Conservation (phyloP, 352 stramenopile species). For the Phytophthora pisi region DNA sequence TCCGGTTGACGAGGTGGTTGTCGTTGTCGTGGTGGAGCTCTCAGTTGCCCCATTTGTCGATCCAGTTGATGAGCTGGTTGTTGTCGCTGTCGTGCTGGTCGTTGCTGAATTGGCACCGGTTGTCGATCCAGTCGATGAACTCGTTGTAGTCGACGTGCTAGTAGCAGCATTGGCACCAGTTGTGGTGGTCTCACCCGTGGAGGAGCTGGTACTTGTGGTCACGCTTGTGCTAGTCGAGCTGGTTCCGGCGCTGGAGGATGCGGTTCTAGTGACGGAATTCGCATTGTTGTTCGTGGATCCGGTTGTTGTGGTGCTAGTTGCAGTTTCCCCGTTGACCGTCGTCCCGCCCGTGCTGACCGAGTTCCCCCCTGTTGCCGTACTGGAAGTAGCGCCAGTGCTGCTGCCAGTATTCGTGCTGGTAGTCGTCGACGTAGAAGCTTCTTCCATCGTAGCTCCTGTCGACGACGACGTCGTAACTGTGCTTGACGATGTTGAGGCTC, state of each 20-base stretch:
- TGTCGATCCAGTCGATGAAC: slow-evolving; percentile 5
- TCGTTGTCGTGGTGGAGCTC: slow-evolving; percentile 13
- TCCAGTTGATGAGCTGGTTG: slow-evolving; percentile 8
- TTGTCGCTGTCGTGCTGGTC: slow-evolving; percentile 9
- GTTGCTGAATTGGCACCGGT: background rate
- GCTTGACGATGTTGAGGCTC: slow-evolving; percentile 11
- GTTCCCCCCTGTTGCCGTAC: slow-evolving; percentile 12
- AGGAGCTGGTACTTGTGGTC: slow-evolving; percentile 10
- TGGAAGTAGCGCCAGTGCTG: background rate
- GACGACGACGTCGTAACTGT: slow-evolving; percentile 17
- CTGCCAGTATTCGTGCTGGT: slow-evolving; percentile 8
- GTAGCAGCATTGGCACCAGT: background rate
- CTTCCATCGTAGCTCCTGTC: slow-evolving; percentile 13
- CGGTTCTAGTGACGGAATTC: slow-evolving; percentile 3
- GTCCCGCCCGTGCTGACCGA: slow-evolving; percentile 13
- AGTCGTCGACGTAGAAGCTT: slow-evolving; percentile 11
- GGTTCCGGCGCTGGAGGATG: slow-evolving; percentile 6
- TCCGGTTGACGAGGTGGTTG: slow-evolving; percentile 12
- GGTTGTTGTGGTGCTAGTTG: slow-evolving; percentile 2
- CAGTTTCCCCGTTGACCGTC: slow-evolving; percentile 3
- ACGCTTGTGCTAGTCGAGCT: slow-evolving; percentile 10
- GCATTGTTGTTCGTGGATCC: slow-evolving; percentile 4
- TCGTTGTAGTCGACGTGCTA: background rate
- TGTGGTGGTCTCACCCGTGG: background rate
- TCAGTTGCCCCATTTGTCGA: slow-evolving; percentile 5